phyloP scores from a whole-genome alignment of 1,284 basidiomycete species.

The Irpex sp. region DNA sequence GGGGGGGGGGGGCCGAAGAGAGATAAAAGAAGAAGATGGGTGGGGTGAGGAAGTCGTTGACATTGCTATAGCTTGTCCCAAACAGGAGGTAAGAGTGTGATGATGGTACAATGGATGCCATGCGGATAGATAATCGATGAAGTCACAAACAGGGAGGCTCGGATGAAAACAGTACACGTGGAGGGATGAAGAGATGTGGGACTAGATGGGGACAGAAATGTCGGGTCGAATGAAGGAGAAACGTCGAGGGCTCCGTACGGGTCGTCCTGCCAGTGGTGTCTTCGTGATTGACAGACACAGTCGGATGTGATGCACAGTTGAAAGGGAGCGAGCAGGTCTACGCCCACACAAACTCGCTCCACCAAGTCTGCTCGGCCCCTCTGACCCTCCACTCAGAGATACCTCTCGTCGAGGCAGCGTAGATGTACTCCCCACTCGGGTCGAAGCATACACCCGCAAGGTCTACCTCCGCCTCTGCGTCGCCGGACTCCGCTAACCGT shows the following conservation, averaged over 20 bases:
- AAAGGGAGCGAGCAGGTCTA: conserved; percentile 3
- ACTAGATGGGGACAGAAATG: too few relatives aligned
- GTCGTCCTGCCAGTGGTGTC: too few relatives aligned
- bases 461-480: conserved; percentile 45
- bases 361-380: conserved; percentile 60
- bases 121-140: neutral
- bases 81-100: neutral
- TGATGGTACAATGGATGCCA: neutral
- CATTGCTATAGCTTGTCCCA: neutral
- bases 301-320: too few relatives aligned
- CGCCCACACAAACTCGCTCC: conserved; percentile 31
- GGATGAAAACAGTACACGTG: too few relatives aligned
- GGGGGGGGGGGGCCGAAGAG: too few relatives aligned
- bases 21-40: too few relatives aligned
- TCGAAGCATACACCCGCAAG: conserved; percentile 74
- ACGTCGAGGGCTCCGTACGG: too few relatives aligned
- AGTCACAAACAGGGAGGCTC: too few relatives aligned
- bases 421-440: conserved; percentile 58
- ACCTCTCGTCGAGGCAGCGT: conserved; percentile 58
- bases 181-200: too few relatives aligned
- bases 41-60: neutral
- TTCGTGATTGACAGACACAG: too few relatives aligned
- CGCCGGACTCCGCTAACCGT: conserved; percentile 11
- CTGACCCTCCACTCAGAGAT: conserved; percentile 61
- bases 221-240: too few relatives aligned